These are phyloP conservation scores for Phytophthora citricola DNA, from an alignment of 352 stramenopile species.

Conservation along the genomic window DNA sequence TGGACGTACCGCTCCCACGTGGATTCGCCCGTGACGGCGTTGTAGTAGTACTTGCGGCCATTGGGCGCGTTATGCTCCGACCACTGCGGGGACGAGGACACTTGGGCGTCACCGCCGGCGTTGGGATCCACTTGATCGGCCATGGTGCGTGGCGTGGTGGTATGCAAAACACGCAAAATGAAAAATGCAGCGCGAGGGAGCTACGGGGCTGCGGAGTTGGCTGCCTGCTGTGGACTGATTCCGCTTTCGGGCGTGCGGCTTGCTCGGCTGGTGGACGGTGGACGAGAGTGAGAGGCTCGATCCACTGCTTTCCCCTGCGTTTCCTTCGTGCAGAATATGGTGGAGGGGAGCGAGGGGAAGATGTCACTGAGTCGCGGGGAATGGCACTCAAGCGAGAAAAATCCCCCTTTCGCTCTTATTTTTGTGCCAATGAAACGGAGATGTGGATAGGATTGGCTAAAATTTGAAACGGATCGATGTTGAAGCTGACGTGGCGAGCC, in stretches of 20 bases:
- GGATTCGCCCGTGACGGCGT: slow-evolving; percentile 89
- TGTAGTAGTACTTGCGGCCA: slow-evolving; percentile 94
- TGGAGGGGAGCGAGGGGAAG: slow-evolving; percentile 27
- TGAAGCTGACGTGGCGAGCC: slow-evolving; percentile 2
- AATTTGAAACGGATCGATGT: slow-evolving; percentile 15
- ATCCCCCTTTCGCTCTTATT: slow-evolving; percentile 17
- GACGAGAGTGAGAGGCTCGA: slow-evolving; percentile 22
- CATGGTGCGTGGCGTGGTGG: slow-evolving; percentile 44
- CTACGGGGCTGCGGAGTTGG: slow-evolving; percentile 8
- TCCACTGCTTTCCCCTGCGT: slow-evolving; percentile 23
- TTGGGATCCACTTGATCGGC: slow-evolving; percentile 72
- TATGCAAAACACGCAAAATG: slow-evolving; percentile 60
- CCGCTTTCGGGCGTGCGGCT: not conserved
- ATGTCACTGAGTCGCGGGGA: slow-evolving; percentile 19
- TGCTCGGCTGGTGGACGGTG: slow-evolving; percentile 10
- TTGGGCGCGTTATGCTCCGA: slow-evolving; percentile 92
- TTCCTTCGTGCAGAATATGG: slow-evolving; percentile 39
- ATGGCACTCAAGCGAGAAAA: slow-evolving; percentile 10
- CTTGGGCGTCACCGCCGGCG: slow-evolving; percentile 40
- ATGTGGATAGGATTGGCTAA: slow-evolving; percentile 12
- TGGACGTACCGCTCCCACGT: slow-evolving; percentile 86
- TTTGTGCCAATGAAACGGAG: slow-evolving; percentile 15
- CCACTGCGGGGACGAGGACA: slow-evolving; percentile 65
- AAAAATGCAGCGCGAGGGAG: slow-evolving; percentile 46
- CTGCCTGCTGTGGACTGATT: slow-evolving; percentile 10